phyloP scores from a whole-genome alignment of 192 early-diverging fungal genomes.

The Mortierella alpina region DNA sequence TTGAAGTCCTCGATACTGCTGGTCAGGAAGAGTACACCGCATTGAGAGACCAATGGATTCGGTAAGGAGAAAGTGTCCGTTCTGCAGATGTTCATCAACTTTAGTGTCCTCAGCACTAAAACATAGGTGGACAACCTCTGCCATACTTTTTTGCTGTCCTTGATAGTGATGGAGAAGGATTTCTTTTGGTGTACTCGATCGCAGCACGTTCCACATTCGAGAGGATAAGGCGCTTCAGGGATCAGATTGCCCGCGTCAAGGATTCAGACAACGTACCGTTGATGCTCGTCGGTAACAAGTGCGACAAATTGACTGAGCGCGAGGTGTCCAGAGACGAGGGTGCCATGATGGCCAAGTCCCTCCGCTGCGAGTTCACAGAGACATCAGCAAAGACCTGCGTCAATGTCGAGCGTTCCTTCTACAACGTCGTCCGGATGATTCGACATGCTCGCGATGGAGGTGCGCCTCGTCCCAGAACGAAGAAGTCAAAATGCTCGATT shows the following conservation, averaged over 20 bases:
- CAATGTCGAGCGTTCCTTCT: slow-evolving; percentile 92
- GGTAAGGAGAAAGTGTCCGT: slow-evolving; percentile 46
- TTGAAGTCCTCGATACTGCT: slow-evolving; percentile 97
- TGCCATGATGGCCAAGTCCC: slow-evolving; percentile 73
- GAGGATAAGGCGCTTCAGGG: slow-evolving; percentile 83
- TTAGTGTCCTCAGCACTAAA: not conserved
- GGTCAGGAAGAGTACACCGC: slow-evolving; percentile 89
- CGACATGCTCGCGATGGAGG: slow-evolving; percentile 67
- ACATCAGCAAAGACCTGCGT: slow-evolving; percentile 89
- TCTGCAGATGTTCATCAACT: not conserved
- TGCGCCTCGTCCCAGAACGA: slow-evolving; percentile 27
- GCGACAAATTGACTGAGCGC: slow-evolving; percentile 84
- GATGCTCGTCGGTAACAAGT: slow-evolving; percentile 95
- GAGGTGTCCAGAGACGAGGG: slow-evolving; percentile 91
- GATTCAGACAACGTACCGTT: slow-evolving; percentile 87
- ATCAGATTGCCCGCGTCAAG: slow-evolving; percentile 93
- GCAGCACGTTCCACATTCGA: slow-evolving; percentile 90
- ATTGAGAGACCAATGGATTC: slow-evolving; percentile 86
- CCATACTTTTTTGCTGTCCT: not conserved
- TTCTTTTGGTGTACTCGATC: slow-evolving; percentile 92
- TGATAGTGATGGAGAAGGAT: slow-evolving; percentile 81
- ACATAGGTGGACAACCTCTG: not conserved
- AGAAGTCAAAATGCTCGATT: slow-evolving; percentile 44
- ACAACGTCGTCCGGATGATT: slow-evolving; percentile 85
- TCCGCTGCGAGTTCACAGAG: slow-evolving; percentile 90